Evolutionary conservation across 176 grass and related monocot genomes (phyloP), one percentile per base, ranked within the genome.

Genomic region (Oryza punctata): DNA sequence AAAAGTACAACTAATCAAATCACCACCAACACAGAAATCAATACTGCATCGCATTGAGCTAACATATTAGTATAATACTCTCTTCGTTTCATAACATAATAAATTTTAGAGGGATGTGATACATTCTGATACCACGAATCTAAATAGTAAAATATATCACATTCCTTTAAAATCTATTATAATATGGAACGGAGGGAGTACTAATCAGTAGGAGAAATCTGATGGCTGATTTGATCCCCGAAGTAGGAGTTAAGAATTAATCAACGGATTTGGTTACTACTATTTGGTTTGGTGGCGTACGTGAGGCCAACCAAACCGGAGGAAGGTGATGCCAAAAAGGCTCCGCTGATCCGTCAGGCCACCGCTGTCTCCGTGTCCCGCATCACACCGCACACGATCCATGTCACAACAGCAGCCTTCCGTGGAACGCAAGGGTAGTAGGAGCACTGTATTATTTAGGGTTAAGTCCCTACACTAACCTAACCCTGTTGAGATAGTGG

Each of bases 341-440:
- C 60, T 16, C 26, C 21, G 10, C 25, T n/a, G 67, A 66, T 59
- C 40, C 45, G 66, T 82, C 67, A 79, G 44, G 67, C 12, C 26
- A 41, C 27, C 77, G 68, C 61, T 37, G 70, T 54, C 83, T 13
- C 49, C 63, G 63, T 45, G 35, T 21, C 68, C 47, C 24, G 63
- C 41, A 19, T 78, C 33, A 35, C 33, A 35, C 33, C 33, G 4
- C 78, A 67, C 50, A 19, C 68, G 29, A 21, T 21, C 74, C 50
- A 15, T 40, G 27, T 24, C 69, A 7, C 81, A 50, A 21, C 52
- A 57, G 2, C 54, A n/a, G 24, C 26, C 30, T 81, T 86, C 69
- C 77, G 85, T 67, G 35, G 29, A 64, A 14, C 77, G 32, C 81
- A 89, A 80, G 81, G 57, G 84, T 40, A 86, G 23, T 49, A 24